Percentiles rank a stretch among this genome's conserved stretches.
phyloP scores from a whole-genome alignment of 2,329 filamentous ascomycete species.

The Lasiodiplodia hormozganensis region DNA sequence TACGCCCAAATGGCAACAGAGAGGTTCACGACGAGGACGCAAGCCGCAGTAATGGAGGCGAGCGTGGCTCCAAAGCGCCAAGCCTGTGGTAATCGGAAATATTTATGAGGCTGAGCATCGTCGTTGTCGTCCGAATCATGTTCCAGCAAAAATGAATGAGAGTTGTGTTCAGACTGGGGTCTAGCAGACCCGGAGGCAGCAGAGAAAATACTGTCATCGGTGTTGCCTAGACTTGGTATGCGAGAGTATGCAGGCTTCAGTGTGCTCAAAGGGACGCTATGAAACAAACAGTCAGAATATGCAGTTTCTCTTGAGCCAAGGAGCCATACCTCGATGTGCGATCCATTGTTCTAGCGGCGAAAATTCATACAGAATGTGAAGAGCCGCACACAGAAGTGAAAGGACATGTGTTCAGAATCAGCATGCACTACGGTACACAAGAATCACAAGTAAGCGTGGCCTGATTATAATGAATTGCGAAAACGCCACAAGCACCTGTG shows the following conservation, averaged over 20 bases:
- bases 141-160: neutral
- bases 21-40: neutral
- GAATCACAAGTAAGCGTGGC: too few relatives aligned
- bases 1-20: neutral
- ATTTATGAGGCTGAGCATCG: neutral
- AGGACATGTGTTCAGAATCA: too few relatives aligned
- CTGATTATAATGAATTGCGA: too few relatives aligned
- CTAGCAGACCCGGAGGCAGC: too few relatives aligned
- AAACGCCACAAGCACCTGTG: too few relatives aligned
- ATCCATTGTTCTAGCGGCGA: neutral
- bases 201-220: neutral
- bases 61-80: constrained; percentile 7
- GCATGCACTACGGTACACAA: too few relatives aligned
- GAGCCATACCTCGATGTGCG: neutral
- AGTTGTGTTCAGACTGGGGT: neutral
- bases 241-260: neutral
- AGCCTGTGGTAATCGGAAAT: neutral
- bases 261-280: neutral
- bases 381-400: neutral
- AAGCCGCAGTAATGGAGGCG: neutral
- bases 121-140: neutral
- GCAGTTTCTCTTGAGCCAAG: neutral
- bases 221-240: neutral
- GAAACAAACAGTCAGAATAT: neutral
- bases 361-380: neutral